phyloP scores from a whole-genome alignment of 2,329 filamentous ascomycete genomes.

The Botrytis paeoniae region DNA sequence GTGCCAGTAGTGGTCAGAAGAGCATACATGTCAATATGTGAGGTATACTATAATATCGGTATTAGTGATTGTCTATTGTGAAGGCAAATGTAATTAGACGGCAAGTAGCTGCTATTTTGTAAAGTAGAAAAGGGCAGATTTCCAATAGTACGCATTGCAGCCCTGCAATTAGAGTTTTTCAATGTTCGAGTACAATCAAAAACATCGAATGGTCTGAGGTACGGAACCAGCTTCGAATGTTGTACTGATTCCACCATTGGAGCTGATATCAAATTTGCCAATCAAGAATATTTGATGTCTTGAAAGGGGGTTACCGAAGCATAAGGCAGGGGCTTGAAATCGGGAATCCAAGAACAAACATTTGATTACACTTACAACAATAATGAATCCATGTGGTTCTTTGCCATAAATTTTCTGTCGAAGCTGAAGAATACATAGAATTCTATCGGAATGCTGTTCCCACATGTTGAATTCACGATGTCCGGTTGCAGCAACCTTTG shows the following conservation, averaged over 20 bases:
- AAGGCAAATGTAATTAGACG: background rate
- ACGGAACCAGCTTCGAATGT: too few species aligned
- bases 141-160: background rate
- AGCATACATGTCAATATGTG: constrained; percentile 54
- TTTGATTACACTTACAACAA: constrained; percentile 40
- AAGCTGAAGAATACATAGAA: constrained; percentile 49
- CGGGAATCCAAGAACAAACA: background rate
- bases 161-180: background rate
- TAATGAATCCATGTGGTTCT: constrained; percentile 49
- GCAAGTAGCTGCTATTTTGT: background rate
- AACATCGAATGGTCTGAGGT: background rate
- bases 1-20: constrained; percentile 50
- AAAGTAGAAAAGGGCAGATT: background rate
- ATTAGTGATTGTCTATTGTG: background rate
- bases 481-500: constrained; percentile 44
- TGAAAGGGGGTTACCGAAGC: background rate
- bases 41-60: constrained; percentile 42
- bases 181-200: background rate
- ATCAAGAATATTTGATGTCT: background rate
- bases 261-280: background rate
- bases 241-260: background rate
- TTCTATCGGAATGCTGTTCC: constrained; percentile 52
- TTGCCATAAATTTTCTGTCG: constrained; percentile 44
- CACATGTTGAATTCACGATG: constrained; percentile 49
- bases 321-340: background rate